Evolutionary conservation across 2,329 filamentous ascomycete species (phyloP), one percentile per base, ranked within the genome.

Genomic region (Westerdykella ornata): DNA sequence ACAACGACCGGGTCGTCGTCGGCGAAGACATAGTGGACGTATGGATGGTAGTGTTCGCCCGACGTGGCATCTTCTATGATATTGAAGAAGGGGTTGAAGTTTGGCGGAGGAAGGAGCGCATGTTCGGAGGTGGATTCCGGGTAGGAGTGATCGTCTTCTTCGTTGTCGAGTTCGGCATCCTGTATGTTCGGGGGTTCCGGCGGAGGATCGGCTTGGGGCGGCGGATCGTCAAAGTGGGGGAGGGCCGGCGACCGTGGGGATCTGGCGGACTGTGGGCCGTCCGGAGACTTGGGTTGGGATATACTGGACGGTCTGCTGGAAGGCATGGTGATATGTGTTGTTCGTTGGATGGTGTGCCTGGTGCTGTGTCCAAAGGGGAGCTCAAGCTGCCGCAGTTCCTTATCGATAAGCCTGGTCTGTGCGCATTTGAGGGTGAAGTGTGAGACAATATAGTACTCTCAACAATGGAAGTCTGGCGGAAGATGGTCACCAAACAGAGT

Each of bases 11-110:
- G 78, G 59, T 96, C 88, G 66, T 97, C 92, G 65, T 97, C 89
- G 53, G 80, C 79, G 70, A 98, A 97, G 58, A 97, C 77, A 69
- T 97, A 97, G 69, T 90, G 88, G 1, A 95, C 81, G 39, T 79
- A 81, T 1, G 90, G 92, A 62, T 97, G 89, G 56, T 87, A 76
- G 47, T 87, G 85, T 35, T 85, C 78, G 54, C 80, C 76, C 7
- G 78, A 82, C n/a, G 79, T 76, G 9, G 76, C 69, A 64, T 95
- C 88, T 59, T 86, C 81, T 49, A 97, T 74, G 32, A 96, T 73
- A 1, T 87, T 84, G 71, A 95, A 96, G 71, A 95, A 84, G 2
- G 88, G 86, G 34, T 80, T 75, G 65, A 94, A 90, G 69, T 63
- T 69, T 46, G 67, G 60, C 2, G 66, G 68, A n/a, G 65, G 68